Evolutionary conservation across 768 basidiomycete species (phyloP).

Genomic region (Lactarius quietus): DNA sequence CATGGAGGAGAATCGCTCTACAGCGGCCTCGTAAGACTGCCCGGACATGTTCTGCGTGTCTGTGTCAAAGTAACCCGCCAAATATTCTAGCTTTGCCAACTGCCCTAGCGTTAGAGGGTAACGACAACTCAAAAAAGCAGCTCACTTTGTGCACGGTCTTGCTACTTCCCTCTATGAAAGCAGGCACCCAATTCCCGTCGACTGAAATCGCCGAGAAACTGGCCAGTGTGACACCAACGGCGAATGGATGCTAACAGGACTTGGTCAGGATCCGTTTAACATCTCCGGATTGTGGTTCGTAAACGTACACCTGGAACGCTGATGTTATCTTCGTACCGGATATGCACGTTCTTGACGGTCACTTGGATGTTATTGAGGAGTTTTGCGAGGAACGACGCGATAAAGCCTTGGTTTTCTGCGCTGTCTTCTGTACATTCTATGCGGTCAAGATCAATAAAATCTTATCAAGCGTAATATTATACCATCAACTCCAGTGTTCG

Average conservation of each 20-base stretch:
- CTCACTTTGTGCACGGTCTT: slow-evolving; percentile 85
- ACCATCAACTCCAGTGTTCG: slow-evolving; percentile 54
- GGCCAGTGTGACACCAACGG: slow-evolving; percentile 83
- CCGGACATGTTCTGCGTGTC: slow-evolving; percentile 79
- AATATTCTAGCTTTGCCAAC: slow-evolving; percentile 81
- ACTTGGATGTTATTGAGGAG: slow-evolving; percentile 96
- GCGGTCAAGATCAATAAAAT: neutral
- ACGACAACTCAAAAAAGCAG: neutral
- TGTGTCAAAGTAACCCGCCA: slow-evolving; percentile 94
- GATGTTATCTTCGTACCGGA: slow-evolving; percentile 93
- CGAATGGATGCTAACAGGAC: slow-evolving; percentile 80
- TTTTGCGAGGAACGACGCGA: slow-evolving; percentile 80
- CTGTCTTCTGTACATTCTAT: slow-evolving; percentile 38
- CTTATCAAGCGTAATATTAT: slow-evolving; percentile 19
- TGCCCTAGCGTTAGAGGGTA: slow-evolving; percentile 32
- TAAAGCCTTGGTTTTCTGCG: slow-evolving; percentile 73
- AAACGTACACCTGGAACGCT: slow-evolving; percentile 84
- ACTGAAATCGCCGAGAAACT: slow-evolving; percentile 89
- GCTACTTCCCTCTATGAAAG: slow-evolving; percentile 88
- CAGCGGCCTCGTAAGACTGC: slow-evolving; percentile 57
- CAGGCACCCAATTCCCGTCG: slow-evolving; percentile 79
- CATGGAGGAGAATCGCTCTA: slow-evolving; percentile 71
- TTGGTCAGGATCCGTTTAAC: neutral
- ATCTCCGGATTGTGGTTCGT: slow-evolving; percentile 4
- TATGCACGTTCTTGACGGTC: slow-evolving; percentile 91